Percentiles rank a stretch among this genome's conserved stretches.
Conservation (phyloP, 305 asterid species). For the Vinca major region DNA sequence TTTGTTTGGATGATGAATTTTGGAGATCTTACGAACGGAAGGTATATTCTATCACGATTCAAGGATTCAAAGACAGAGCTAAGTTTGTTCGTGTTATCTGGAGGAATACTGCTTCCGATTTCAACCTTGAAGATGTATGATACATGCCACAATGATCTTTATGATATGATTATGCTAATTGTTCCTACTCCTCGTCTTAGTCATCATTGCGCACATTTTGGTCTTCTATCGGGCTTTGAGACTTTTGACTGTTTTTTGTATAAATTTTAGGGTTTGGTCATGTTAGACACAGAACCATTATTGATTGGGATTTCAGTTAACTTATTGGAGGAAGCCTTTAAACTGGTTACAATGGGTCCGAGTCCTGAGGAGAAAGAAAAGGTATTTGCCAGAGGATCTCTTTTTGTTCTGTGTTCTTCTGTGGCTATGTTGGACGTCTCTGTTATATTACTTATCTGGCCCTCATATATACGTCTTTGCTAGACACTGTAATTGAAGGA, state of each 20-base stretch:
- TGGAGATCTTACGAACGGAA: constrained; percentile 92
- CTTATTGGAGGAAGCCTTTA: constrained; percentile 70
- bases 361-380: constrained; percentile 87
- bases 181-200: too few species aligned
- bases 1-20: constrained; percentile 85
- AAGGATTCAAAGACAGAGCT: constrained; percentile 75
- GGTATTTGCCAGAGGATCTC: constrained; percentile 36
- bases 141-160: constrained; percentile 12
- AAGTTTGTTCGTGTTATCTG: constrained; percentile 72
- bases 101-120: constrained; percentile 53
- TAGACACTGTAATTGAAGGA: background rate
- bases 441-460: constrained; percentile 1
- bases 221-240: constrained; percentile 10
- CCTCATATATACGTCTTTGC: background rate
- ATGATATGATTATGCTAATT: constrained; percentile 7
- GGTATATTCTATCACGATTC: constrained; percentile 50
- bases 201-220: too few species aligned
- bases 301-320: constrained; percentile 61
- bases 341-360: constrained; percentile 73
- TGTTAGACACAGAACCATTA: constrained; percentile 55
- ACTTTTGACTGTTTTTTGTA: constrained; percentile 17
- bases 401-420: background rate
- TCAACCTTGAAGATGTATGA: constrained; percentile 64
- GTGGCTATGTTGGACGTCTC: constrained; percentile 5
- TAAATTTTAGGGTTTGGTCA: constrained; percentile 57